Evolutionary conservation across 2,329 filamentous ascomycete species (phyloP).

Genomic region (Coniochaeta hoffmannii): DNA sequence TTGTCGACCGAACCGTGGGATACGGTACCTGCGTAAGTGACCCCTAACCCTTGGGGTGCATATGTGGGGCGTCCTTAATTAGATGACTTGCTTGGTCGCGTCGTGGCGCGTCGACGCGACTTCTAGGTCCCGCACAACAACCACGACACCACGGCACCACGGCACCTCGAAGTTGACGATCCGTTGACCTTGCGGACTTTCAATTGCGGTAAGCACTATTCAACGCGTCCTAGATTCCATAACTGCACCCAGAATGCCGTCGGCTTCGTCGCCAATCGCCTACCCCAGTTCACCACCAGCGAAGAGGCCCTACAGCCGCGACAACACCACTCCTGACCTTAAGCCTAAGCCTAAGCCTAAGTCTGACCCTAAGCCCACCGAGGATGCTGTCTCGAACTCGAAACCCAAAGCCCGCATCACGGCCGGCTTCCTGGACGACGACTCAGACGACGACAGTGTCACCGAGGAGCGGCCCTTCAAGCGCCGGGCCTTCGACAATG

Average conservation of each 20-base stretch:
- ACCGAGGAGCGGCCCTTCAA: not conserved
- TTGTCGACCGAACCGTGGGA: too few species aligned
- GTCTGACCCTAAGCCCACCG: not conserved
- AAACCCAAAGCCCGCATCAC: not conserved
- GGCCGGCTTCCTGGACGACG: conserved; percentile 1
- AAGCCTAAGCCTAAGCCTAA: not conserved
- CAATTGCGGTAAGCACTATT: not conserved
- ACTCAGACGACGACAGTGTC: not conserved
- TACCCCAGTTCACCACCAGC: not conserved
- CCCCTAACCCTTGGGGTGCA: not conserved
- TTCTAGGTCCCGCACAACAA: not conserved
- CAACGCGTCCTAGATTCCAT: not conserved
- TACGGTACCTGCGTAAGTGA: too few species aligned
- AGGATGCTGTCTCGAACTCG: not conserved
- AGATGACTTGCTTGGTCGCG: not conserved
- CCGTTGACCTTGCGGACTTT: too few species aligned
- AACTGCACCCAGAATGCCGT: not conserved
- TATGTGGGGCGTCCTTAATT: not conserved
- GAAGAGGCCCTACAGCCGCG: not conserved
- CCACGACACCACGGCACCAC: not conserved
- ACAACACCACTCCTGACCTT: not conserved
- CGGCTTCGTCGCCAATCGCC: not conserved
- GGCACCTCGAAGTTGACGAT: not conserved
- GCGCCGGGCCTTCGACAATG: not conserved
- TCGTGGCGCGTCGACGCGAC: not conserved